Conservation (phyloP, 257 asterid genomes). For the Gynochthodes officinalis region DNA sequence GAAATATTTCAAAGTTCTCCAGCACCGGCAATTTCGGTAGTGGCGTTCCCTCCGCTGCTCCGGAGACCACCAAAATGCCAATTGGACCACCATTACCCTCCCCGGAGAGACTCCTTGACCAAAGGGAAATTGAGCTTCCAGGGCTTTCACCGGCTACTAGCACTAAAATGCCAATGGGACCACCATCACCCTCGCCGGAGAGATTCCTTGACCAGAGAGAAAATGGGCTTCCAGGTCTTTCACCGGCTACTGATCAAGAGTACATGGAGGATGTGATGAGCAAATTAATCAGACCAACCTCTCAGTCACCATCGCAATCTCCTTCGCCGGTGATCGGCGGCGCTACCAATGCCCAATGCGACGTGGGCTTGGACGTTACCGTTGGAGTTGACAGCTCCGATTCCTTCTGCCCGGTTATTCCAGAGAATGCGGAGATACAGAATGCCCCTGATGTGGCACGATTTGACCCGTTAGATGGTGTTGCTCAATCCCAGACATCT, state of each 20-base stretch:
- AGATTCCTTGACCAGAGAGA: neutral
- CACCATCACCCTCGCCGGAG: conserved; percentile 14
- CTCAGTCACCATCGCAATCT: neutral
- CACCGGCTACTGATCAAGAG: neutral
- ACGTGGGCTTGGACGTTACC: conserved; percentile 9
- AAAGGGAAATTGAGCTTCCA: neutral
- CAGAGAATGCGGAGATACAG: conserved; percentile 9
- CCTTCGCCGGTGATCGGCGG: conserved; percentile 16
- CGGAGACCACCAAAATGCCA: neutral
- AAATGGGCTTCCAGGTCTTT: neutral
- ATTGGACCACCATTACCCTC: conserved; percentile 20
- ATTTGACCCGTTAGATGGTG: conserved; percentile 22
- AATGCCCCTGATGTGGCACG: conserved; percentile 26
- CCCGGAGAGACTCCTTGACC: neutral
- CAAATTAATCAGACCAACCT: conserved; percentile 10
- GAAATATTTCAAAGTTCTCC: neutral
- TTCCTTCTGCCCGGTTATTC: conserved; percentile 45
- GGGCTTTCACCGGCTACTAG: neutral
- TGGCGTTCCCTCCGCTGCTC: neutral
- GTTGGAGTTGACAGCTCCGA: conserved; percentile 48
- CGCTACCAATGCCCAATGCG: conserved; percentile 22
- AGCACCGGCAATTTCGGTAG: too few relatives aligned
- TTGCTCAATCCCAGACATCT: neutral
- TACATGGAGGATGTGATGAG: neutral
- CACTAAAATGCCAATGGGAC: neutral